Evolutionary conservation across 768 basidiomycete species (phyloP).

Genomic region (Termitomyces sp.): DNA sequence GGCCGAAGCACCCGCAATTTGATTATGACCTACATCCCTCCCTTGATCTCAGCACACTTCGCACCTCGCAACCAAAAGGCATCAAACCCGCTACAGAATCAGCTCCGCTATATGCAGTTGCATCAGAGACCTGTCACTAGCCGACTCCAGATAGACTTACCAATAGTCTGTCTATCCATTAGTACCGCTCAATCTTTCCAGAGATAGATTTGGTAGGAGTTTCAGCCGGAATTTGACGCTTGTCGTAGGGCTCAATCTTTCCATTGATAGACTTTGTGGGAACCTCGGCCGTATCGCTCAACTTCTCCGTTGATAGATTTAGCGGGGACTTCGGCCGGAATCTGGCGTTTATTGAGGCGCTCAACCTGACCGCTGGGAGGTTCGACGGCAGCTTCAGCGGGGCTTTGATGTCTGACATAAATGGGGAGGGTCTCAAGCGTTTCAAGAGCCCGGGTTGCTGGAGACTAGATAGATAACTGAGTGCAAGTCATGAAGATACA

Average conservation of each 20-base stretch:
- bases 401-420: slow-evolving; percentile 33
- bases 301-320: slow-evolving; percentile 10
- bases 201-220: slow-evolving; percentile 8
- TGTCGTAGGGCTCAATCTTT: background rate
- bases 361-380: background rate
- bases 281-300: slow-evolving; percentile 4
- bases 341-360: background rate
- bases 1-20: background rate
- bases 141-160: background rate
- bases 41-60: background rate
- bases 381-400: slow-evolving; percentile 3
- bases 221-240: slow-evolving; percentile 13
- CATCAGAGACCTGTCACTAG: background rate
- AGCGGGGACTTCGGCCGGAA: background rate
- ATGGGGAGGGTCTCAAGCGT: slow-evolving; percentile 36
- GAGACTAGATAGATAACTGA: slow-evolving; percentile 19
- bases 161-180: background rate
- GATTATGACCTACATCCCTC: slow-evolving; percentile 2
- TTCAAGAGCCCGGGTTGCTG: slow-evolving; percentile 23
- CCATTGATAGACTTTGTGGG: background rate
- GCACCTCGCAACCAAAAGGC: background rate
- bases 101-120: background rate
- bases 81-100: background rate
- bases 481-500: too few species aligned
- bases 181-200: slow-evolving; percentile 11